Percentiles rank a stretch among this genome's conserved stretches.
These are phyloP conservation scores for Chaetomium strumarium DNA, from an alignment of 2,329 filamentous ascomycete species.

Conservation along the genomic window DNA sequence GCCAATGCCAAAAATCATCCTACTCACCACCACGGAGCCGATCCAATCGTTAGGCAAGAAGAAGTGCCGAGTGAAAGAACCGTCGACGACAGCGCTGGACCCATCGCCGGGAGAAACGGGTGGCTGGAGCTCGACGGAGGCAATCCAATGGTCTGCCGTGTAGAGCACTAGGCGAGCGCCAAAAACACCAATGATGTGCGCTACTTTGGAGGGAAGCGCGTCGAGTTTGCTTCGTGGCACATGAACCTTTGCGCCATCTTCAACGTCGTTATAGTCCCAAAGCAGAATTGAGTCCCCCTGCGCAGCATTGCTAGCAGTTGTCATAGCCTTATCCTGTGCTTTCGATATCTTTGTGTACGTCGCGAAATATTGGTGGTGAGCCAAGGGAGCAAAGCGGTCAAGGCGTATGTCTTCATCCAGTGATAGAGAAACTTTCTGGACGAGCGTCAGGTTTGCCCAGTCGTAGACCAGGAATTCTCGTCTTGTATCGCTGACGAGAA, in stretches of 20 bases:
- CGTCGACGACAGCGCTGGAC: not conserved
- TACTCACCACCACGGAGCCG: constrained; percentile 3
- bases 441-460: not conserved
- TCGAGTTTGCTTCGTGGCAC: not conserved
- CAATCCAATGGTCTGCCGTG: constrained; percentile 49
- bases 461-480: not conserved
- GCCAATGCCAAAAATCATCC: constrained; percentile 12
- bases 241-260: not conserved
- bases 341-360: not conserved
- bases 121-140: constrained; percentile 10
- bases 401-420: not conserved
- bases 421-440: not conserved
- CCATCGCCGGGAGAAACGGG: not conserved
- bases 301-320: not conserved
- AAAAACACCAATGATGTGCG: not conserved
- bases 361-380: not conserved
- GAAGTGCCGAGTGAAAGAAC: constrained; percentile 20
- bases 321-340: not conserved
- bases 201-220: not conserved
- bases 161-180: constrained; percentile 46
- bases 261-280: not conserved
- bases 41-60: constrained; percentile 25
- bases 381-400: not conserved
- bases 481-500: not conserved
- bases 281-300: not conserved